Evolutionary conservation across 805 yeast species (phyloP).

Genomic region (Diddensiella caesifluorescens): DNA sequence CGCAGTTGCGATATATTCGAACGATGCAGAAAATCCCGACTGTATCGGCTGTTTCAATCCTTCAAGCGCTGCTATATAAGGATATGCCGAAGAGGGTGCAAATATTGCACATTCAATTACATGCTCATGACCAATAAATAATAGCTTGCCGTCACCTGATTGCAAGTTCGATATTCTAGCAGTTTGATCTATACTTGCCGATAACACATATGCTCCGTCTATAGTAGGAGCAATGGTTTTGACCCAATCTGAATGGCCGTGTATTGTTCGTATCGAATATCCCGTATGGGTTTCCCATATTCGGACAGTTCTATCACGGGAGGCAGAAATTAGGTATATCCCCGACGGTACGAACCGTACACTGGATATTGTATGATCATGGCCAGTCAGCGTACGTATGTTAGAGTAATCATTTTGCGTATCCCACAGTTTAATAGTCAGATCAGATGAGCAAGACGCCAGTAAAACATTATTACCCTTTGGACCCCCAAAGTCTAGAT

Average conservation of each 20-base stretch:
- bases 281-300: conserved; percentile 70
- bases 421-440: conserved; percentile 67
- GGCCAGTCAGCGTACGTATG: conserved; percentile 67
- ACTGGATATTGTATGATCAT: conserved; percentile 77
- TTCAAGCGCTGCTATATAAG: conserved; percentile 43
- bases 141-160: conserved; percentile 61
- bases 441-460: conserved; percentile 49
- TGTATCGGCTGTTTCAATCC: conserved; percentile 32
- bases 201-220: conserved; percentile 54
- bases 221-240: conserved; percentile 39
- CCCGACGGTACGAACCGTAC: conserved; percentile 50
- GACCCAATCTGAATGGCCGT: conserved; percentile 89
- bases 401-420: conserved; percentile 44
- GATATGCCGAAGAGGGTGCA: conserved; percentile 50
- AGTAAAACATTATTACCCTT: conserved; percentile 24
- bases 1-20: conserved; percentile 67
- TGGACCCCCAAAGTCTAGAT: conserved; percentile 51
- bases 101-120: conserved; percentile 72
- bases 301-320: conserved; percentile 85
- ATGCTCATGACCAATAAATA: conserved; percentile 73
- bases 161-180: conserved; percentile 60
- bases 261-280: conserved; percentile 56
- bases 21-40: conserved; percentile 19
- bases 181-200: conserved; percentile 77
- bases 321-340: conserved; percentile 56